A percentile compares a stretch with the other conserved stretches of the same genome.
phyloP scores from a whole-genome alignment of 768 basidiomycete species.

The Crepidotus variabilis region DNA sequence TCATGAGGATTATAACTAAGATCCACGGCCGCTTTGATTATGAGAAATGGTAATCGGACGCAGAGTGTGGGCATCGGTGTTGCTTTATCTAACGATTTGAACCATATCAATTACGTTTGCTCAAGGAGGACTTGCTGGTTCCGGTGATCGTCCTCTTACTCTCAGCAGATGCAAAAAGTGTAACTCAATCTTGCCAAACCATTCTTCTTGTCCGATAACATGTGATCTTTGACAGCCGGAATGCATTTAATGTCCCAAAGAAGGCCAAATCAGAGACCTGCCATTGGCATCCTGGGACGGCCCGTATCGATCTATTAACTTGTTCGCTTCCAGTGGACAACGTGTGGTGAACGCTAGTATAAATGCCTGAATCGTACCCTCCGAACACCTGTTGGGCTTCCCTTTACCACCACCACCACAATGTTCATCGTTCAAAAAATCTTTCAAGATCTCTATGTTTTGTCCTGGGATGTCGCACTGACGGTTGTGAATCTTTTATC shows the following conservation, averaged over 20 bases:
- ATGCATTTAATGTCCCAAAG: too few species aligned
- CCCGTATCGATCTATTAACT: background rate
- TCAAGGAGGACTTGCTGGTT: too few species aligned
- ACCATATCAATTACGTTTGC: too few species aligned
- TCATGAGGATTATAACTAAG: constrained; percentile 68
- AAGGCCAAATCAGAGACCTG: background rate
- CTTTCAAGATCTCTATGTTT: constrained; percentile 26
- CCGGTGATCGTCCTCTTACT: too few species aligned
- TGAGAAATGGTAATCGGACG: constrained; percentile 51
- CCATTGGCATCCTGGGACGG: background rate
- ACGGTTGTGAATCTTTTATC: constrained; percentile 48
- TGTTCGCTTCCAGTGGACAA: constrained; percentile 13
- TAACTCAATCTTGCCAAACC: background rate
- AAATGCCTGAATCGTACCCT: background rate
- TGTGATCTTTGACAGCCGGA: background rate
- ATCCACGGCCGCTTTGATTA: constrained; percentile 72
- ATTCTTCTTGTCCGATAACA: background rate
- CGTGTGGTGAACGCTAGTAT: constrained; percentile 5
- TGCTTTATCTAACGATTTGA: too few species aligned
- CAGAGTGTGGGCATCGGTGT: too few species aligned
- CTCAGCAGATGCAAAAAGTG: too few species aligned
- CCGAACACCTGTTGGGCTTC: background rate
- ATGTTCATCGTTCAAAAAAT: constrained; percentile 29
- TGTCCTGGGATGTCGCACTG: constrained; percentile 51
- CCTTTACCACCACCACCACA: constrained; percentile 6